Evolutionary conservation across 805 yeast species (phyloP), one percentile per base, ranked within the genome.

Genomic region (Metschnikowia gelsemii): DNA sequence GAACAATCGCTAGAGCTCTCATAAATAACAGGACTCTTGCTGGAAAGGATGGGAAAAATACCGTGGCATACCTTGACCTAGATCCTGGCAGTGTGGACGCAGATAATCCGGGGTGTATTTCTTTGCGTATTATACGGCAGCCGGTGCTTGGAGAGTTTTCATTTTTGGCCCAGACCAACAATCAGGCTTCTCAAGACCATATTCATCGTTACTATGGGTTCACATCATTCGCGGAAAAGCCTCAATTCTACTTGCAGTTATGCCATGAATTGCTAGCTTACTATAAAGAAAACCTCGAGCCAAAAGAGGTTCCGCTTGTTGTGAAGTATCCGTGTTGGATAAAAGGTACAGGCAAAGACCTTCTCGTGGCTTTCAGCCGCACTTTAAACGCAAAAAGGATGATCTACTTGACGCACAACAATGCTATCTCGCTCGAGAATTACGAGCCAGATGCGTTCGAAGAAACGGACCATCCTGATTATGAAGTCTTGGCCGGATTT

Each of bases 31-130:
- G 79, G 1, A 54, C 77, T 3, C 54, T 59, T 3, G 49, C 52
- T 3, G 51, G 52, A 4, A 44, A 51, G 1, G 42, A 57, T 3
- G 51, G 52, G 4, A 44, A 51, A 1, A 42, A 57, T 0, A 56
- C 64, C 0, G 62, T 82, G 2, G 70, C 74, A 16, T 74, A 80
- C 27, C 50, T 90, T 29, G 96, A 90, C 52, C 57, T 87, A 1
- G 98, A 90, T 57, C 96, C 96, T 0, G 96, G 95, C 0, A 96
- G 89, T 57, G 80, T 95, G 0, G 95, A 86, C 53, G 80, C 73
- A 48, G 79, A 89, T 0, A 67, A 68, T 7, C 93, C 96, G 0
- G 89, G 84, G 23, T 76, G 84, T 31, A 62, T 89, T 2, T 79
- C 95, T 0, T 59, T 85, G 9, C 68, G 76, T 1, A 59, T 62